Base-by-base conservation (phyloP, 805 yeast species). In the Kodamaea jinghongensis region DNA sequence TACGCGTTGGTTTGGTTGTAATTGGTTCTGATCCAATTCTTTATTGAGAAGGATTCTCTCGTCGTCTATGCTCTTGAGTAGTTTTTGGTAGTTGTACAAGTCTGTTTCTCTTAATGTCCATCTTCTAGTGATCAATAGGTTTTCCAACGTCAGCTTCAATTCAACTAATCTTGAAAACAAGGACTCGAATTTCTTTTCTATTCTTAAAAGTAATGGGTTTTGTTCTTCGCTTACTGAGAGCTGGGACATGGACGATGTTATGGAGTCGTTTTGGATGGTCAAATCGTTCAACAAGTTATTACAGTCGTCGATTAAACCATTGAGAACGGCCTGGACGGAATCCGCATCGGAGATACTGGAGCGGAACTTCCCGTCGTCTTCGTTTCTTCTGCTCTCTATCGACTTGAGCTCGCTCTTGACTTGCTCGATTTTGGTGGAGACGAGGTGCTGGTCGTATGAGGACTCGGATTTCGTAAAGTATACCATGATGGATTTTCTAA, bases 71-170 rank as follows among this genome's bases (percentile, higher is more conserved):
- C 71, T 75, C 52, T 79, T 81, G 46, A 93, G 70, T 46, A 73
- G 72, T 54, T 82, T 79, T 62, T 89, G 96, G 58, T 86, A 90
- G 35, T 75, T 73, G 65, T 85, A 93, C 45, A 93, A 71, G 64
- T 93, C 99, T 0, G 99, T 93, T 55, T 90, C 96, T 55, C 99
- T 79, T 66, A 93, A 70, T 2, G 98, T 91, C 99, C 99, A 93
- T 60, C 99, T 78, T 62, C 96, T 81, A 2, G 99, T 93, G 32
- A 93, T 79, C 51, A 91, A 71, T 46, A 93, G 68, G 49, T 86
- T 87, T 51, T 87, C 96, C 45, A 93, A 72, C 13, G 82, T 81
- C 16, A 78, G 71, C 58, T 88, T 86, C 50, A 88, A 71, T 32
- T 74, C 77, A 22, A 76, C 66, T 48, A 93, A 68, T 43, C 77